phyloP scores from a whole-genome alignment of 2,329 filamentous ascomycete genomes.

The Microthyrium microscopicum region DNA sequence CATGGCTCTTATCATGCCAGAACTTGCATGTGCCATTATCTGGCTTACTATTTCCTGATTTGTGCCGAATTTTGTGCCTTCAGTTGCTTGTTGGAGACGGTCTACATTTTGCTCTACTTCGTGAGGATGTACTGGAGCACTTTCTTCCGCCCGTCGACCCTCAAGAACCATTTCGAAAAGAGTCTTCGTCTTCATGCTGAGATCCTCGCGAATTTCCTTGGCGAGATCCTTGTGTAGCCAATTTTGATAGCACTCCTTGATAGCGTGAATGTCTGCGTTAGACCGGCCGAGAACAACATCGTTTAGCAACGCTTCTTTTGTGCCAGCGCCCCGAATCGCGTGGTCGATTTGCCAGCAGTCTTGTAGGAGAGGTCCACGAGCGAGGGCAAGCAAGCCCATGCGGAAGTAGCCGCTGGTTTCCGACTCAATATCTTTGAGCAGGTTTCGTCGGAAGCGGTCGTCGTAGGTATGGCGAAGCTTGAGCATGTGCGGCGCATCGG shows the following conservation, averaged over 20 bases:
- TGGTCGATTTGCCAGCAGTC: conserved; percentile 57
- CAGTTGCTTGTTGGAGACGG: conserved; percentile 28
- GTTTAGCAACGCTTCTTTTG: conserved; percentile 72
- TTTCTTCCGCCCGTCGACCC: conserved; percentile 62
- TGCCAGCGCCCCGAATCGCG: conserved; percentile 64
- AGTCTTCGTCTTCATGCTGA: conserved; percentile 71
- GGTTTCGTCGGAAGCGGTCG: conserved; percentile 44
- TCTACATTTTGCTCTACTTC: conserved; percentile 8
- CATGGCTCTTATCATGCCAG: conserved; percentile 73
- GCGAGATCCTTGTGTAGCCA: conserved; percentile 50
- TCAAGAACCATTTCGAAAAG: conserved; percentile 72
- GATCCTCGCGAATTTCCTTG: conserved; percentile 55
- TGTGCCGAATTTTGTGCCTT: conserved; percentile 50
- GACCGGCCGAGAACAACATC: conserved; percentile 68
- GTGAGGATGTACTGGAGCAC: conserved; percentile 48
- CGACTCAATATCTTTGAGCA: conserved; percentile 58
- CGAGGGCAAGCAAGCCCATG: conserved; percentile 57
- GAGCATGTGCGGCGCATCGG: conserved; percentile 64
- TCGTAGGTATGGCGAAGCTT: conserved; percentile 51
- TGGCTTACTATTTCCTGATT: conserved; percentile 64
- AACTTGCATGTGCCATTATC: conserved; percentile 58
- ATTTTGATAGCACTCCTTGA: conserved; percentile 61
- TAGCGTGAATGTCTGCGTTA: conserved; percentile 76
- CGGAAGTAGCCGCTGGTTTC: conserved; percentile 62
- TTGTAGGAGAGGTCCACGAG: conserved; percentile 60